Conservation (phyloP, 148 eudicot species). For the Vaccinium darrowii region DNA sequence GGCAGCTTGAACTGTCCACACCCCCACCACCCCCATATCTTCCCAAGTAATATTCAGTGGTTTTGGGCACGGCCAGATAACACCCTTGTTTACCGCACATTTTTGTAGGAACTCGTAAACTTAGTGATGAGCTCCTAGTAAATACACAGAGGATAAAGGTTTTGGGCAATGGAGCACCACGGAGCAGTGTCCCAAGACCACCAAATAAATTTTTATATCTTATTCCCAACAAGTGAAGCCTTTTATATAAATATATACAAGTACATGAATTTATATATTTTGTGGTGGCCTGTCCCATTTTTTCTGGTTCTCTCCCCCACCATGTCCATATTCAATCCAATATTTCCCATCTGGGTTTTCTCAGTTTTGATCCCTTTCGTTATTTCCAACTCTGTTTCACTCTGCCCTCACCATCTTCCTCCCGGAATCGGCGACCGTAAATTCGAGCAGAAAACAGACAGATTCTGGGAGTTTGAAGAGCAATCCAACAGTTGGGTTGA, state of each 20-base stretch:
- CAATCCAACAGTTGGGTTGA: slow-evolving; percentile 70
- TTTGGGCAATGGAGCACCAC: too few relatives aligned
- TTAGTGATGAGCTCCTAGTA: too few relatives aligned
- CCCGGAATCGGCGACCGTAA: slow-evolving; percentile 20
- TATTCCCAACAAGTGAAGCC: neutral
- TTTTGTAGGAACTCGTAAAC: too few relatives aligned
- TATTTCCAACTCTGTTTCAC: slow-evolving; percentile 28
- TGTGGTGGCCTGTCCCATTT: neutral
- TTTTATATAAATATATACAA: neutral
- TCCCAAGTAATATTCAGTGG: too few relatives aligned
- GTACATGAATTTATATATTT: neutral
- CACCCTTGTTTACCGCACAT: too few relatives aligned
- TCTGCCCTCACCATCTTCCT: slow-evolving; percentile 34
- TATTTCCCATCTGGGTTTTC: slow-evolving; percentile 23
- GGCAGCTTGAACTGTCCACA: too few relatives aligned
- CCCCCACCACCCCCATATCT: neutral
- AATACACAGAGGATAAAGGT: too few relatives aligned
- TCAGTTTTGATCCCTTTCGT: slow-evolving; percentile 20
- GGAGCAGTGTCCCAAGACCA: neutral
- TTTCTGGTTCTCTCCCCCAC: slow-evolving; percentile 16
- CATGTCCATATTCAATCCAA: slow-evolving; percentile 33
- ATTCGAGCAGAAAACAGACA: slow-evolving; percentile 46
- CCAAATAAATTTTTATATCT: neutral
- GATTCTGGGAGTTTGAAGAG: slow-evolving; percentile 61
- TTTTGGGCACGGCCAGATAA: too few relatives aligned